Base-by-base conservation (phyloP, 805 yeast genomes). In the Suhomyces emberorum region DNA sequence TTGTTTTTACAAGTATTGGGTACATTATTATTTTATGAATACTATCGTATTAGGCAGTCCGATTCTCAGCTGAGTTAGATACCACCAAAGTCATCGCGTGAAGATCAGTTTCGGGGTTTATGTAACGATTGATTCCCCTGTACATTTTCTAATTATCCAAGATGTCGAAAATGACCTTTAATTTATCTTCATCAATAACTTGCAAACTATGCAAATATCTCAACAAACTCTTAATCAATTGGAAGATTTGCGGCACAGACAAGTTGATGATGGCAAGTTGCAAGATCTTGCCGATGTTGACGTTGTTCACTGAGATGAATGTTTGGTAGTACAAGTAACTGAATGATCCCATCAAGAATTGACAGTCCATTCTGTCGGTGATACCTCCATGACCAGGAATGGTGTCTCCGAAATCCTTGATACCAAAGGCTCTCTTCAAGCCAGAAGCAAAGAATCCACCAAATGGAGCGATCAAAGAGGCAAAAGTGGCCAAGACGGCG, bases 381-480 rank as follows among this genome's bases (percentile, higher is more conserved):
- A 93, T 82, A 49, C 98, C 98, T 45, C 98, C 98, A 57, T 93
- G 98, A 21, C 98, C 98, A 11, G 98, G 98, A 49, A 93, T 93
- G 7, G 98, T 91, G 55, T 91, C 95, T 48, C 98, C 98, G 55
- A 93, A 93, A 63, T 93, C 98, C 65, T 93, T 93, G 37, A 89
- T 88, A 54, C 91, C 86, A 66, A 93, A 89, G 10, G 98, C 88
- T 63, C 98, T 80, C 69, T 93, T 93, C 51, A 93, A 72, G n/a
- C 98, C 98, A 36, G 95, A 83, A 5, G 98, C 98, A 54, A 93
- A 93, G 61, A 93, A 93, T 1, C 98, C 98, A 37, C 98, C 98
- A 57, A 93, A 93, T 41, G 98, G 98, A 3, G 98, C 98, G 59
- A 93, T 83, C 47, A 93, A 73, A 0, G 98, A 91, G 2, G 98